Conservation (phyloP, 1,139 yeast genomes). For the Kodamaea anthophila region DNA sequence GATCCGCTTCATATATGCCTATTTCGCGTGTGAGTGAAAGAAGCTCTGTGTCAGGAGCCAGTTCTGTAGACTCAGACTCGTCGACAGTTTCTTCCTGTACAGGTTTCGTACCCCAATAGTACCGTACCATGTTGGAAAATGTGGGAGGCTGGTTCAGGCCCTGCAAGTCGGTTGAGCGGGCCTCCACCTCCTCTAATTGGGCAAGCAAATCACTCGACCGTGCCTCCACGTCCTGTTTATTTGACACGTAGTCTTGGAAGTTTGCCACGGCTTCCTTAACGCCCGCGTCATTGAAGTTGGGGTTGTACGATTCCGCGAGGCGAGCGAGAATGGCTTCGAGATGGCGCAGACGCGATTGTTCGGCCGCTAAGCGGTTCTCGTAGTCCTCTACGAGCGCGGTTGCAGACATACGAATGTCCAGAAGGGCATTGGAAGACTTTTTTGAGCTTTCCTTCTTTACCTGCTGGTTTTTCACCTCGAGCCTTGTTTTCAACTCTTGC, state of each 20-base stretch:
- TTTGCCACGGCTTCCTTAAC: conserved; percentile 67
- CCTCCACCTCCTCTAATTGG: background rate
- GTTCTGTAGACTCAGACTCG: no score
- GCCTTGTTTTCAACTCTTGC: conserved; percentile 18
- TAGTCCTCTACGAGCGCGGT: conserved; percentile 11
- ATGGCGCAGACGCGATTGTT: conserved; percentile 14
- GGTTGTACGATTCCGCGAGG: conserved; percentile 62
- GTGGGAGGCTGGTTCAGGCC: conserved; percentile 14
- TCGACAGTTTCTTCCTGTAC: conserved; percentile 1
- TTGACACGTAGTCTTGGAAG: conserved; percentile 51
- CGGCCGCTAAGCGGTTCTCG: conserved; percentile 14
- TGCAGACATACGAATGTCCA: no score
- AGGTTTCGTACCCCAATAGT: conserved; percentile 2
- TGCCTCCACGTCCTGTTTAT: conserved; percentile 19
- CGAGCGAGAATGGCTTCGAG: conserved; percentile 41
- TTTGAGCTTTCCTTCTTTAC: conserved; percentile 17
- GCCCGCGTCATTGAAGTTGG: conserved; percentile 84
- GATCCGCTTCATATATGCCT: conserved; percentile 28
- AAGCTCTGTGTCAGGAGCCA: conserved; percentile 8
- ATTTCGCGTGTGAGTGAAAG: conserved; percentile 15
- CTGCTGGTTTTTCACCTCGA: conserved; percentile 16
- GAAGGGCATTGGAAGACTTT: conserved; percentile 1
- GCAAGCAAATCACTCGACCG: background rate
- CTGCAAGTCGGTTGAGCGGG: conserved; percentile 1
- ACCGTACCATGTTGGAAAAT: conserved; percentile 15